Evolutionary conservation across 1,139 yeast species (phyloP).

Genomic region (Saccharomyces pastorianus): DNA sequence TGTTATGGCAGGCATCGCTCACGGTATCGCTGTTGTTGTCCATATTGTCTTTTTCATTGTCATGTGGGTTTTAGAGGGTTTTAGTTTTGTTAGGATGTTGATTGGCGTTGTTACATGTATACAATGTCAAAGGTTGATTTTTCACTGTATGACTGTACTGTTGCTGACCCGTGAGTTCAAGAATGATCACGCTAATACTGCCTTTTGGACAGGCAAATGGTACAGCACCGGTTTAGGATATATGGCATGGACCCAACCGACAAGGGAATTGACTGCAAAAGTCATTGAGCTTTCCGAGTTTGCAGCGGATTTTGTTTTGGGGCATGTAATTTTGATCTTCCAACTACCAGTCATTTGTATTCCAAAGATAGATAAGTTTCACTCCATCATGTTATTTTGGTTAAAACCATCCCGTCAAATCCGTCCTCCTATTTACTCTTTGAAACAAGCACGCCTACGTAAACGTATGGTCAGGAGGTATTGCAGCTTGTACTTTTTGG

Average conservation of each 20-base stretch:
- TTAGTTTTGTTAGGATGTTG: constrained; percentile 79
- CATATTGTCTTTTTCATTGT: constrained; percentile 82
- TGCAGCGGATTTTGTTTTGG: constrained; percentile 92
- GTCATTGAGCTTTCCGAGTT: constrained; percentile 89
- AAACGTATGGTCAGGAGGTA: constrained; percentile 98
- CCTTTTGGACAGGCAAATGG: constrained; percentile 99
- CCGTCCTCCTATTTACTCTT: constrained; percentile 96
- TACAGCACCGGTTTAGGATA: constrained; percentile 89
- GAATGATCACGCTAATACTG: constrained; percentile 92
- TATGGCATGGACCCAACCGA: constrained; percentile 93
- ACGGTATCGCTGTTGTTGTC: constrained; percentile 82
- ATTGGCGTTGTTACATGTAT: constrained; percentile 79
- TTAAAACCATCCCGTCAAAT: constrained; percentile 95
- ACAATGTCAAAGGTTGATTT: constrained; percentile 78
- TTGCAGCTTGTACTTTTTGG: constrained; percentile 67
- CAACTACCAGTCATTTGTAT: constrained; percentile 81
- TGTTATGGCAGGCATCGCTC: constrained; percentile 94
- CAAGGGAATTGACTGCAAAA: constrained; percentile 93
- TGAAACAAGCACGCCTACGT: constrained; percentile 95
- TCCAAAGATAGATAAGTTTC: constrained; percentile 95
- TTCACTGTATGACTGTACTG: constrained; percentile 76
- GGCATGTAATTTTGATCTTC: constrained; percentile 77
- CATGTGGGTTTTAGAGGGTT: constrained; percentile 96
- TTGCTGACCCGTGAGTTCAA: constrained; percentile 93
- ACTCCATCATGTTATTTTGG: constrained; percentile 97